Conservation (phyloP, 495 filamentous ascomycete genomes). For the Cryomyces minteri region DNA sequence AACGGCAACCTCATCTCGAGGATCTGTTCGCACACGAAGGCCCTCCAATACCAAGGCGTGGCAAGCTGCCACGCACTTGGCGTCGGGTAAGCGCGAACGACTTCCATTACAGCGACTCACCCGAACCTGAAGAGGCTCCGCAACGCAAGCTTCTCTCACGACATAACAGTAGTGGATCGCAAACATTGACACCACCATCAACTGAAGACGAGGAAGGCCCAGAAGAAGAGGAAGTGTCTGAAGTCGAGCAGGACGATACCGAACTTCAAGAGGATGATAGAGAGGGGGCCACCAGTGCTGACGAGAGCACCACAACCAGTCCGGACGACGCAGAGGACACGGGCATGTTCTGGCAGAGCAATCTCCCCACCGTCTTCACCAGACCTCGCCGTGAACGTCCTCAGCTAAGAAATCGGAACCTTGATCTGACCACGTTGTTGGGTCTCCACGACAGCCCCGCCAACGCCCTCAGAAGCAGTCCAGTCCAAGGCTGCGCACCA, state of each 20-base stretch:
- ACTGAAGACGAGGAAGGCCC: not conserved
- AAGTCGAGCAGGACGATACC: not conserved
- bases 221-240: not conserved
- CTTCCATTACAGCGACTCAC: constrained; percentile 18
- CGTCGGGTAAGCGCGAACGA: constrained; percentile 18
- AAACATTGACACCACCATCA: not conserved
- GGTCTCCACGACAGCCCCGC: constrained; percentile 2
- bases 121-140: constrained; percentile 1
- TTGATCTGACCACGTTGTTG: constrained; percentile 6
- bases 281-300: not conserved
- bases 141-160: too few relatives aligned
- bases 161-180: too few relatives aligned
- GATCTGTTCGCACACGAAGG: constrained; percentile 8
- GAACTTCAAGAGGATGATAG: not conserved
- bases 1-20: constrained; percentile 5
- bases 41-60: constrained; percentile 14
- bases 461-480: not conserved
- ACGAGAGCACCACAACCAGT: not conserved
- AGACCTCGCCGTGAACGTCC: not conserved
- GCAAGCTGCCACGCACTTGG: constrained; percentile 27
- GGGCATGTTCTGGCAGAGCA: constrained; percentile 18
- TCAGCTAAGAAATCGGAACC: not conserved
- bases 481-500: not conserved
- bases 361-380: constrained; percentile 13
- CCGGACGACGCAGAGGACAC: constrained; percentile 16